Evolutionary conservation across 2,329 filamentous ascomycete species (phyloP), one percentile per base, ranked within the genome.

Genomic region (Graphilbum ipis-grandicollis): DNA sequence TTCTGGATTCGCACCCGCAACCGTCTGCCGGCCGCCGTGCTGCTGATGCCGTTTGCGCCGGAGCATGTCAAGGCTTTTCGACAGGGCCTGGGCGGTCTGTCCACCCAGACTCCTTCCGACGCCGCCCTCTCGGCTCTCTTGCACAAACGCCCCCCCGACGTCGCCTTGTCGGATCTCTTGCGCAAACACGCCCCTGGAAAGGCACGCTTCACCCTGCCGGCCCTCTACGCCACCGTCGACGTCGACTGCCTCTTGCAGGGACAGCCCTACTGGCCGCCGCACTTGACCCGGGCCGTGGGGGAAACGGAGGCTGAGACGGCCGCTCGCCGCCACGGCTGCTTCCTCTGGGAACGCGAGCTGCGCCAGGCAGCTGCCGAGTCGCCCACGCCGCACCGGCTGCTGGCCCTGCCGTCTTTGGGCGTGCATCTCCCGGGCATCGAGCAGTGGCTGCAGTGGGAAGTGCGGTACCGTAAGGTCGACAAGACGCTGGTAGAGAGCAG

Each of bases 1-100:
- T 78, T 65, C 52, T 79, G 74, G 74, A 52, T 76, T 14, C 58
- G 62, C 14, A 38, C 72, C 9, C 52, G 53, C 17, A 53, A 59
- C 33, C 59, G 61, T 5, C 52, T 62, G 7, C 59, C 59, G 3
- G 56, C 55, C 35, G 49, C 50, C 13, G 52, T 68, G 14, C 48
- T 55, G 15, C 43, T 73, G 2, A 57, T 56, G 25, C 69, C 69
- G 0, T 65, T 68, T 44, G 49, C 55, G 3, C 43, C 47, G 2
- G 56, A 57, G 25, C 52, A 65, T 41, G 57, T 59, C 30, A 65
- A 66, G 44, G 43, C 52, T 0, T 71, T 74, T 43, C 60, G 65
- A 15, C 58, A 59, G 30, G 55, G 55, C 0, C 55, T 73, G 37
- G 19, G 19, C 23, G 23, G 23, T 25, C 23, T 7, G 8, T 8